Evolutionary conservation across 1,139 yeast genomes (phyloP).

Genomic region (Hyphopichia khmerensis): DNA sequence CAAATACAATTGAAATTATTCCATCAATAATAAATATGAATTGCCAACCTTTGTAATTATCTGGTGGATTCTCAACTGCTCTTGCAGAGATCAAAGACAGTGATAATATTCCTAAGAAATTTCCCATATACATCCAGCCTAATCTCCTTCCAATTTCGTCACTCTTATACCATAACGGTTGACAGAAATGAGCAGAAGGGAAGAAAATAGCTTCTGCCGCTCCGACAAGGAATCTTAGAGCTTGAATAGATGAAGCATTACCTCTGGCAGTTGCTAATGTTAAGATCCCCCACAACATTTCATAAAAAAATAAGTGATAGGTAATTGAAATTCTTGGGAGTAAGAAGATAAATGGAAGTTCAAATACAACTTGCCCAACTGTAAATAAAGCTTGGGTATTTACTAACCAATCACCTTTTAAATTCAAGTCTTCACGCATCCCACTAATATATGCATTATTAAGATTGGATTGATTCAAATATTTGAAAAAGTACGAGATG

Average conservation of each 20-base stretch:
- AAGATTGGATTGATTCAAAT: slow-evolving; percentile 19
- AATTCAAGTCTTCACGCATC: slow-evolving; percentile 22
- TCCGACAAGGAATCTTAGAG: slow-evolving; percentile 29
- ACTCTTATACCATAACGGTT: slow-evolving; percentile 26
- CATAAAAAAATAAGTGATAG: slow-evolving; percentile 21
- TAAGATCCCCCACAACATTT: slow-evolving; percentile 24
- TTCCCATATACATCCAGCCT: slow-evolving; percentile 27
- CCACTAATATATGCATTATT: slow-evolving; percentile 32
- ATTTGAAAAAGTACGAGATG: slow-evolving; percentile 28
- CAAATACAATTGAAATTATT: slow-evolving; percentile 18
- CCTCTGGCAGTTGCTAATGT: slow-evolving; percentile 21
- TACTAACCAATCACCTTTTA: slow-evolving; percentile 29
- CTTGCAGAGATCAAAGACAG: slow-evolving; percentile 27
- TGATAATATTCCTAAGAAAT: slow-evolving; percentile 28
- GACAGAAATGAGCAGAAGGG: slow-evolving; percentile 20
- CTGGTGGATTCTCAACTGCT: slow-evolving; percentile 14
- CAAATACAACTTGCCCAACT: slow-evolving; percentile 26
- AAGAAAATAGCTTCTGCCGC: slow-evolving; percentile 25
- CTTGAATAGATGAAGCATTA: slow-evolving; percentile 18
- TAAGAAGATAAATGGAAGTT: slow-evolving; percentile 22
- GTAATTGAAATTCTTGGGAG: slow-evolving; percentile 21
- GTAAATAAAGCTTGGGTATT: slow-evolving; percentile 25
- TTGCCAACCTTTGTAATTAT: slow-evolving; percentile 23
- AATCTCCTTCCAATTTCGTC: slow-evolving; percentile 27
- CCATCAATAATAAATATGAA: slow-evolving; percentile 33